These are phyloP conservation scores for Pseudocercospora vitis DNA, from an alignment of 2,329 filamentous ascomycete genomes.

Conservation along the genomic window DNA sequence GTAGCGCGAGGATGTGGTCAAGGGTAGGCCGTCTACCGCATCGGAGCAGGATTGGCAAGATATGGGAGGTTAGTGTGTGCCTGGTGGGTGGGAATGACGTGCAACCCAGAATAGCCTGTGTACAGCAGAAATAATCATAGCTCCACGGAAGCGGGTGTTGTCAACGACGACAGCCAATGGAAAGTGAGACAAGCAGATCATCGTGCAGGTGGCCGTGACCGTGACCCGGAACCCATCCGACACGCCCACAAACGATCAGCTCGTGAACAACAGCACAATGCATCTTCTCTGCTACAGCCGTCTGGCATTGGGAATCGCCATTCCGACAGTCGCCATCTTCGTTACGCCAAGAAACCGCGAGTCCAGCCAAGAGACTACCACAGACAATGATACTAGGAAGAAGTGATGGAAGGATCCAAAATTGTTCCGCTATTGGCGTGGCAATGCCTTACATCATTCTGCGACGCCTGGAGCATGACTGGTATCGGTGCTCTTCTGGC, in stretches of 20 bases:
- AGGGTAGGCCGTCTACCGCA: constrained; percentile 19
- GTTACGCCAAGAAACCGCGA: constrained; percentile 18
- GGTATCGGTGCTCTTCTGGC: background rate
- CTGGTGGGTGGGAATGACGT: background rate
- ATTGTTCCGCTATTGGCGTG: background rate
- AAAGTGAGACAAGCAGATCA: no score
- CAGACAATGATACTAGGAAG: background rate
- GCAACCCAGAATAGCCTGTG: background rate
- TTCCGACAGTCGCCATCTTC: constrained; percentile 21
- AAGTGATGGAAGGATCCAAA: background rate
- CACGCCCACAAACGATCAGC: no score
- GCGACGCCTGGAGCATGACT: background rate
- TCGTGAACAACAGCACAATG: constrained; percentile 14
- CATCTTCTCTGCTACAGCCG: constrained; percentile 23
- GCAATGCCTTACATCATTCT: background rate
- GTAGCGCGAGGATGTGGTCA: constrained; percentile 4
- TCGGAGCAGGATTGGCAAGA: background rate
- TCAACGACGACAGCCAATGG: no score
- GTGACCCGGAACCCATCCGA: no score
- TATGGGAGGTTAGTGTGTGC: constrained; percentile 1
- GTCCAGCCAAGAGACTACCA: background rate
- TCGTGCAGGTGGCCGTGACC: no score
- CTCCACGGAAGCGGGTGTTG: no score
- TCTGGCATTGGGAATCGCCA: constrained; percentile 20
- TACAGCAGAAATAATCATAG: background rate